phyloP scores from a whole-genome alignment of 2,329 filamentous ascomycete species.

The Aspergillus pseudoviridinutans region DNA sequence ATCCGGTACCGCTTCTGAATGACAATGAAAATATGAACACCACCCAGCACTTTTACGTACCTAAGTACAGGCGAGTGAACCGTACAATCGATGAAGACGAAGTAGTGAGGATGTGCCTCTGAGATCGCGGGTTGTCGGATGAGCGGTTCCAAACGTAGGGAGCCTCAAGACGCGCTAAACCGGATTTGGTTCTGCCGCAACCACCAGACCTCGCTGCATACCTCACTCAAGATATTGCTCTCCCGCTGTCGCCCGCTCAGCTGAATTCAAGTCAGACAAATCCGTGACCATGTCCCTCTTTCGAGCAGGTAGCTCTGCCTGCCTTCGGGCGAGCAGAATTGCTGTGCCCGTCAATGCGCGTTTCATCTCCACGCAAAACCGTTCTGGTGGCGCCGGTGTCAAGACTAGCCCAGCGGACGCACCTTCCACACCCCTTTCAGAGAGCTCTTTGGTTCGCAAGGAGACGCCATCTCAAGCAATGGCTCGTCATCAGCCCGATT shows the following conservation, averaged over 20 bases:
- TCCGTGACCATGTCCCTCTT: constrained; percentile 60
- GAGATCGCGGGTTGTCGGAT: constrained; percentile 36
- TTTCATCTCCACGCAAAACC: constrained; percentile 35
- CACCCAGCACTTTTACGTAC: constrained; percentile 19
- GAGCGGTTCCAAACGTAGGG: constrained; percentile 23
- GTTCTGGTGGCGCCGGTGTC: constrained; percentile 52
- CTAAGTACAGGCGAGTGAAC: constrained; percentile 32
- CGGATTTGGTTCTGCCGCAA: constrained; percentile 30
- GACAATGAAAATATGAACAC: constrained; percentile 2
- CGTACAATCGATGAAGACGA: constrained; percentile 29
- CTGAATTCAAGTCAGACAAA: constrained; percentile 16
- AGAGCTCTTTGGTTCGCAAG: constrained; percentile 48
- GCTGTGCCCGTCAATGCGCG: constrained; percentile 33
- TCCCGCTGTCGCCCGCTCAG: constrained; percentile 28
- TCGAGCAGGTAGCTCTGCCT: constrained; percentile 47
- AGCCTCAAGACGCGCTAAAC: constrained; percentile 33
- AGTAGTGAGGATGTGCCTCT: constrained; percentile 31
- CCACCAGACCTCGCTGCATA: constrained; percentile 29
- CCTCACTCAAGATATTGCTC: constrained; percentile 24
- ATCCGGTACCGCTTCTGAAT: constrained; percentile 14
- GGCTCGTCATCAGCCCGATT: constrained; percentile 71
- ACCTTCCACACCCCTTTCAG: constrained; percentile 35
- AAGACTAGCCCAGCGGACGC: constrained; percentile 47
- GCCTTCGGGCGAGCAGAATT: constrained; percentile 30
- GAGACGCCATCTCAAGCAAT: constrained; percentile 49